Base-by-base conservation (phyloP, 2,329 filamentous ascomycete genomes). In the Epichloe festucae region DNA sequence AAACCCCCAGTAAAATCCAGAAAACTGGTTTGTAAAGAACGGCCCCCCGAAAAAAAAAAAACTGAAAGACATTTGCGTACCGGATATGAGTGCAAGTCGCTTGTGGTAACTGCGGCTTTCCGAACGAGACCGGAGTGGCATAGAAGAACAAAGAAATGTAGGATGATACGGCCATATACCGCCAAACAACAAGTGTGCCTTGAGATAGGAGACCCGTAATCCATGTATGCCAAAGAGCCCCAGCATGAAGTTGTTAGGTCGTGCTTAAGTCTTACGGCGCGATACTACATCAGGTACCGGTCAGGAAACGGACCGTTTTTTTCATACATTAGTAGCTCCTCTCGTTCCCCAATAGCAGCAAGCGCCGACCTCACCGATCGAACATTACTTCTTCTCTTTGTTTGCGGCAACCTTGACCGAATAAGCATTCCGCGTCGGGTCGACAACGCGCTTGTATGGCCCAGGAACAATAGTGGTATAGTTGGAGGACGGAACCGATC, bases 381-480 rank as follows among this genome's bases (percentile, higher is more conserved):
- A 34, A 17, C 49, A 31, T 21, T 23, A 39, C 34, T 11, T 34
- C 17, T 38, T 21, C 10, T n/a, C 38, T 48, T 17, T 34, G 8
- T 42, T 19, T 31, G n/a, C 15, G 14, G 43, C 14, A 45, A 34
- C 21, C n/a, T 31, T 49, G 38, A 23, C 36, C 38, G 7, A 49
- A 19, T 7, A 42, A 19, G 17, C 31, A 44, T 43, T 5, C 40
- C 31, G 31, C 10, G 23, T 44, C 6, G 21, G 21, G 19, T 23
- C 11, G 48, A 43, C n/a, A n/a, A 49, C n/a, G 23, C 42, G 27
- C 48, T 42, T 49, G 17, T 42, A n/a, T 49, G 48, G 41, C 34
- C n/a, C 27, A 38, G 27, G 11, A 36, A 31, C 31, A 44, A 11
- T 50, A 5, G 41, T 35, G n/a, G 40, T 34, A 36, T 17, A 35